Evolutionary conservation across 2,329 filamentous ascomycete genomes (phyloP).

Genomic region (Sclerotinia borealis): DNA sequence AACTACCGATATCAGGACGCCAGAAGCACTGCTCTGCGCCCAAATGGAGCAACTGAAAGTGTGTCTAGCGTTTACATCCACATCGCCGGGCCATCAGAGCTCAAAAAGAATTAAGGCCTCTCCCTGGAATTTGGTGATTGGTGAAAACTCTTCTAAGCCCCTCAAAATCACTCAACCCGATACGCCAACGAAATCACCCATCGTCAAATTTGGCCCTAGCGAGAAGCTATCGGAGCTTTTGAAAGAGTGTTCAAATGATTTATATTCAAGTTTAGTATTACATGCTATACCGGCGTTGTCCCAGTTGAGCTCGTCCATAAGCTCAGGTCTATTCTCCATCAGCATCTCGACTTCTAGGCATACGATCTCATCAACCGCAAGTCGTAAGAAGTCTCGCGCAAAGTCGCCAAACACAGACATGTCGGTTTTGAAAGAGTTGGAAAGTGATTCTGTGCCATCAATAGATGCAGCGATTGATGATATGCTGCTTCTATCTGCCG

Average conservation of each 20-base stretch:
- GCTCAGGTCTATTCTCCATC: not conserved
- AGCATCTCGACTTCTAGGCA: not conserved
- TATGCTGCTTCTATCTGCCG: not conserved
- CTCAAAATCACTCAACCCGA: not conserved
- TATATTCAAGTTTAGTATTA: not conserved
- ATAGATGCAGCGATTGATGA: not conserved
- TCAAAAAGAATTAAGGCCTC: not conserved
- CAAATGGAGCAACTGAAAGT: slow-evolving; percentile 22
- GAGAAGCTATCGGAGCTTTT: not conserved
- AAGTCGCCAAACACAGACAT: no score
- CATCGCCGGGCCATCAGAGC: not conserved
- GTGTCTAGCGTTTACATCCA: slow-evolving; percentile 18
- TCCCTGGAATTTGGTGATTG: not conserved
- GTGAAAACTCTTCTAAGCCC: not conserved
- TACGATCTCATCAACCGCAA: not conserved
- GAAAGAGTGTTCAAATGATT: not conserved
- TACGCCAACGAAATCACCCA: not conserved
- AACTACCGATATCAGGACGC: slow-evolving; percentile 17
- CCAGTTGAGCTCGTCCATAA: not conserved
- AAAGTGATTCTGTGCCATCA: not conserved
- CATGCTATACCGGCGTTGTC: not conserved
- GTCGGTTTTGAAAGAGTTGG: not conserved
- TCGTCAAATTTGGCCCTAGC: not conserved
- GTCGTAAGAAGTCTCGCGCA: not conserved
- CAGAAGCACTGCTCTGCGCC: slow-evolving; percentile 16